Conservation (phyloP, 1,139 yeast species). For the Hemisphaericaspora xylofermentans region DNA sequence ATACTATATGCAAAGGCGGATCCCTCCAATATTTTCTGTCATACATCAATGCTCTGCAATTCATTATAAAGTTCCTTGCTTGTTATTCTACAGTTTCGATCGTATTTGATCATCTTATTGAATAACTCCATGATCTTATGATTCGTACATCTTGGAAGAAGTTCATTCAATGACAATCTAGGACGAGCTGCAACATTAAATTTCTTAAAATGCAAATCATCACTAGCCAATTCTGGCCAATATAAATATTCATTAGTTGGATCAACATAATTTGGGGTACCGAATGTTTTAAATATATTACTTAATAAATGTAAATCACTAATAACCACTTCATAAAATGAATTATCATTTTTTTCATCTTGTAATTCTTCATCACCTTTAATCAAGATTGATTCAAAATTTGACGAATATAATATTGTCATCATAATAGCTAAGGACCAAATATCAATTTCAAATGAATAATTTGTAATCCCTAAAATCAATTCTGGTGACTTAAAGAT, state of each 20-base stretch:
- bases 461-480: conserved; percentile 64
- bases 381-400: conserved; percentile 42
- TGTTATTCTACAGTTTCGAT: conserved; percentile 17
- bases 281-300: conserved; percentile 62
- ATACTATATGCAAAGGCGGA: too few species aligned
- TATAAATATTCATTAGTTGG: conserved; percentile 28
- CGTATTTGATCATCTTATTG: conserved; percentile 27
- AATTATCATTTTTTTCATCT: conserved; percentile 16
- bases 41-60: too few species aligned
- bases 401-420: conserved; percentile 54
- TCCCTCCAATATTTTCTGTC: too few species aligned
- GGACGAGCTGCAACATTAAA: conserved; percentile 24
- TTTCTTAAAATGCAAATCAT: conserved; percentile 31
- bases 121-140: conserved; percentile 18
- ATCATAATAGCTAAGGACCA: conserved; percentile 79
- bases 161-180: conserved; percentile 15
- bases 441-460: conserved; percentile 65
- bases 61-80: conserved; percentile 13
- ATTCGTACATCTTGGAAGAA: conserved; percentile 31
- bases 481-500: conserved; percentile 85
- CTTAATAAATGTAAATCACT: conserved; percentile 69
- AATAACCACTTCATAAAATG: conserved; percentile 24
- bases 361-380: conserved; percentile 22
- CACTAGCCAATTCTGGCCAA: conserved; percentile 39
- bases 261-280: conserved; percentile 66